A percentile compares a stretch with the other conserved stretches of the same genome.
These are phyloP conservation scores for Pseudoturritis turrita DNA, from an alignment of 345 rosid species.

Conservation along the genomic window DNA sequence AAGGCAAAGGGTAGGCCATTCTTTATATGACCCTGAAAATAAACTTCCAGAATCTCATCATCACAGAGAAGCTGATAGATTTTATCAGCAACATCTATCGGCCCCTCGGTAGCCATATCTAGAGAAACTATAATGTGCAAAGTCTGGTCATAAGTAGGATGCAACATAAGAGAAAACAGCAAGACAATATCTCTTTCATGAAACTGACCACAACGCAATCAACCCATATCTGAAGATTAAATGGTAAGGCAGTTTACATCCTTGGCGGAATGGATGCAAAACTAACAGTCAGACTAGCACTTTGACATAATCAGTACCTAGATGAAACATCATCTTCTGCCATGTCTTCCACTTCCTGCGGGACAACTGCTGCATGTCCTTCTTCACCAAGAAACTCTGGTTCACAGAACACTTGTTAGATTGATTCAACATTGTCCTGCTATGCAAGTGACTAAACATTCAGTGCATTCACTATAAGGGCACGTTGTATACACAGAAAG, in stretches of 20 bases:
- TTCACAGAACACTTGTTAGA: conserved; percentile 19
- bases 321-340: conserved; percentile 81
- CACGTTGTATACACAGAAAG: not conserved
- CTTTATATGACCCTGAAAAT: not conserved
- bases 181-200: not conserved
- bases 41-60: not conserved
- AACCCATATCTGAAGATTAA: not conserved
- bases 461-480: not conserved
- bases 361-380: conserved; percentile 49
- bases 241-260: not conserved
- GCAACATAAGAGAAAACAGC: not conserved
- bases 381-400: conserved; percentile 61
- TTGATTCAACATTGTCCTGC: not conserved
- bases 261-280: not conserved
- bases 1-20: not conserved
- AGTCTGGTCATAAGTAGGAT: not conserved
- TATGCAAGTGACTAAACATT: not conserved
- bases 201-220: conserved; percentile 5
- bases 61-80: not conserved
- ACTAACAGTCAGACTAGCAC: not conserved
- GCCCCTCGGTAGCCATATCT: not conserved
- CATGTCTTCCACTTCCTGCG: conserved; percentile 65
- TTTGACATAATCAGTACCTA: conserved; percentile 46
- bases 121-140: not conserved
- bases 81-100: not conserved